Conservation (phyloP, 169 alveolate genomes). For the Plasmodium sp. region DNA sequence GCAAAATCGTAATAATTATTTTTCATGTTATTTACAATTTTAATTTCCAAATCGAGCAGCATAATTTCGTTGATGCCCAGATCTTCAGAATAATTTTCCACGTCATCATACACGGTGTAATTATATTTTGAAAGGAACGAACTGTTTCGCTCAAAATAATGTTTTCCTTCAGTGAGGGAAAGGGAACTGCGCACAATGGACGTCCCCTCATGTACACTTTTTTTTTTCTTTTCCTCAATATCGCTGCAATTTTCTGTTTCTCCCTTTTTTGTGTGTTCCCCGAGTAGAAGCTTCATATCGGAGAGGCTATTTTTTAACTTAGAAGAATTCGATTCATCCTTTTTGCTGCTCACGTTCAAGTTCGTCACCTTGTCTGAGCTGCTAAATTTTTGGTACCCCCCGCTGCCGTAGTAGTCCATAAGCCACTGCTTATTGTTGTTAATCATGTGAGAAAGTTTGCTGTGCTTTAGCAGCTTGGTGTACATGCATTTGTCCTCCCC, state of each 20-base stretch:
- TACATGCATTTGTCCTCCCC: not conserved
- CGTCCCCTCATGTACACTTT: not conserved
- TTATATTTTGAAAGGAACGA: not conserved
- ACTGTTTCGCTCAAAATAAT: not conserved
- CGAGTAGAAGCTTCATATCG: not conserved
- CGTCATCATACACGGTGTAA: not conserved
- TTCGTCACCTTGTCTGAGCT: not conserved
- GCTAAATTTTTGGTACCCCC: not conserved
- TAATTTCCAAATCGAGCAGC: constrained; percentile 31
- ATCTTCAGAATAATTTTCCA: not conserved
- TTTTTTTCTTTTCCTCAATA: not conserved
- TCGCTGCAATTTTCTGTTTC: constrained; percentile 37
- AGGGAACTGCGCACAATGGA: not conserved
- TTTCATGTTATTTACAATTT: constrained; percentile 57
- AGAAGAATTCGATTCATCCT: not conserved
- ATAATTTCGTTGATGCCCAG: constrained; percentile 24
- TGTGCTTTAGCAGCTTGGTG: not conserved
- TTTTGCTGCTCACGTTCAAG: not conserved
- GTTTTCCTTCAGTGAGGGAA: not conserved
- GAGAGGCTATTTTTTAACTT: constrained; percentile 4
- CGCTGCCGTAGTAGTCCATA: not conserved
- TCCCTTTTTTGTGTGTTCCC: constrained; percentile 4
- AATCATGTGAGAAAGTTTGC: not conserved
- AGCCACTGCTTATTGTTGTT: not conserved
- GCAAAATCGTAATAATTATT: constrained; percentile 41